Evolutionary conservation across 2,329 filamentous ascomycete genomes (phyloP), one percentile per base, ranked within the genome.

Genomic region (Coniochaeta ligniaria): DNA sequence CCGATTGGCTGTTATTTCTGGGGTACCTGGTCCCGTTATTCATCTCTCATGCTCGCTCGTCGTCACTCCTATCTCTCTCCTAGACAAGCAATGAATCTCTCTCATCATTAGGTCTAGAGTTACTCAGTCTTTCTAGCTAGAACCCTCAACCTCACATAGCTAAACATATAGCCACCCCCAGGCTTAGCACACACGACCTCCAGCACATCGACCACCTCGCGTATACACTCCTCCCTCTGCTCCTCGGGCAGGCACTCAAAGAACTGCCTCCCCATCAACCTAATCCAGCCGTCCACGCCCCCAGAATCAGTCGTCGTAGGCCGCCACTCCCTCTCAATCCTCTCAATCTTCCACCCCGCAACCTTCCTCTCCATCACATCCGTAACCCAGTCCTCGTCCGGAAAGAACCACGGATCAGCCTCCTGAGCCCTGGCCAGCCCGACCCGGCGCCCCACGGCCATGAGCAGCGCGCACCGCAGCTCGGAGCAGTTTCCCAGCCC

Each of bases 321-420:
- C 58, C 88, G 73, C 75, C 86, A 89, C 73, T 89, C 86, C 22
- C 78, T 70, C 75, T 91, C 87, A 0, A 81, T 71, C 64, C 71
- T 75, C 66, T 84, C 79, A 3, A 86, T 72, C 60, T 70, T 68
- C 72, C 78, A 82, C 26, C 79, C 80, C 20, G 76, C 78, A 1
- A 77, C 76, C 57, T 74, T 71, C 24, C 75, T 69, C 63, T 80
- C 74, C 62, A 78, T 66, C 43, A 75, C 69, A 41, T 70, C 63
- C 35, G 65, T 71, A 70, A 84, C 80, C 85, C 85, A 88, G 0
- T 64, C 70, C 67, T 86, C 84, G 63, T 87, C 85, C 0, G 88
- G 86, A 70, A 91, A 91, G 72, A 89, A 91, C 88, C 88, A 91
- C 5, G 88, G 88, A 63, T 82, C 81, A 0, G 75, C 77, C 16